Conservation (phyloP, 306 rosid genomes). For the Dalbergia cochinchinensis region DNA sequence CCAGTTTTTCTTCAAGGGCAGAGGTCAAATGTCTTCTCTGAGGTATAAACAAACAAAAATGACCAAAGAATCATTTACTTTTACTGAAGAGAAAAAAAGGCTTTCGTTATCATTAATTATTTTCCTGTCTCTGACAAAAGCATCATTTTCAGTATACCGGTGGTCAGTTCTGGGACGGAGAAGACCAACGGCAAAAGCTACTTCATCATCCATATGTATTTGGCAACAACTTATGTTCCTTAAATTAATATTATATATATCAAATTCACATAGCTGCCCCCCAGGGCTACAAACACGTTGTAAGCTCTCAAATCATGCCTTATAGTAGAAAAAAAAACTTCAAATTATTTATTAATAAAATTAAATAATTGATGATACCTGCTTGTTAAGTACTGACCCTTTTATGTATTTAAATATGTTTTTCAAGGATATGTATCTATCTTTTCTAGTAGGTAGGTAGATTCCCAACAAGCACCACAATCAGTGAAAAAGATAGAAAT, state of each 20-base stretch:
- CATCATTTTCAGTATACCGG: constrained; percentile 70
- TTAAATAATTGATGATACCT: neutral
- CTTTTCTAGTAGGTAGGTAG: constrained; percentile 39
- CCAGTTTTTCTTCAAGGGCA: constrained; percentile 59
- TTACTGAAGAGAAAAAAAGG: neutral
- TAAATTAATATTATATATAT: constrained; percentile 52
- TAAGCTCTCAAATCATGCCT: constrained; percentile 59
- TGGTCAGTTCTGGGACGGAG: constrained; percentile 73
- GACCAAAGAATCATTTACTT: neutral
- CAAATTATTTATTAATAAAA: neutral
- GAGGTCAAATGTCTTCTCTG: constrained; percentile 55
- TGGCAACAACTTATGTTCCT: constrained; percentile 65
- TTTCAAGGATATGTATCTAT: constrained; percentile 37
- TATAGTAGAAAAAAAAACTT: constrained; percentile 11
- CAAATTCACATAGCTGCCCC: neutral
- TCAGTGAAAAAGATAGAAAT: constrained; percentile 31
- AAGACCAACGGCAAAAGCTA: constrained; percentile 80
- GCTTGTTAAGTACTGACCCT: neutral
- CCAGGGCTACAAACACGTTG: constrained; percentile 51
- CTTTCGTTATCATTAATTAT: neutral
- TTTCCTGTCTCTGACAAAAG: constrained; percentile 44
- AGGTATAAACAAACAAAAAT: constrained; percentile 47
- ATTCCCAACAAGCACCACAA: constrained; percentile 45
- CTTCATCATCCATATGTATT: constrained; percentile 73
- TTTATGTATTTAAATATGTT: constrained; percentile 26